Evolutionary conservation across 78 protist genomes (phyloP), one percentile per base, ranked within the genome.

Genomic region (Isochrysis galbana): DNA sequence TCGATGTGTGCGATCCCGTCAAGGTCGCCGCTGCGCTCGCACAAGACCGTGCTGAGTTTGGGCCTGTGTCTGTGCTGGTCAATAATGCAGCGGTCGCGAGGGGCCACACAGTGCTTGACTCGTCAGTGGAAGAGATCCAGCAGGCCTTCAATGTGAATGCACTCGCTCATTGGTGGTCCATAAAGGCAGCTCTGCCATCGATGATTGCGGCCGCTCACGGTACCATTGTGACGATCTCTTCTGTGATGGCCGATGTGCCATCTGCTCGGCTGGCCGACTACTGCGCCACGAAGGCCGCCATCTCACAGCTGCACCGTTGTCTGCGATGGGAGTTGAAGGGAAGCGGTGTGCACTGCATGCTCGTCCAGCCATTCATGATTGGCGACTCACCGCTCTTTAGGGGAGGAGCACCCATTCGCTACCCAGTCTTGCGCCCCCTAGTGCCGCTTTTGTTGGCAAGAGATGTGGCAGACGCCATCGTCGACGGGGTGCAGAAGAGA

Each of bases 211-310:
- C 45, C 78, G 23, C 11, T 34, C 67, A 48, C 39, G 39, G 21
- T 78, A 69, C 77, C 10, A 14, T 87, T 34, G 91, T 87, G 26
- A 87, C 91, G 39, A 2, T 87, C 34, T 2, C 46, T 48, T 55
- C 80, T 21, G 23, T 38, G 11, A 32, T 32, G 47, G 91, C 67
- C 17, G 1, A 29, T 23, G 91, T 55, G 26, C 67, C 67, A 14
- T 32, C 54, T n/a, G 80, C 91, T 17, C 44, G 78, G 34, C 91
- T 87, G 41, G 91, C 47, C 10, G 91, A 87, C 91, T 87, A 87
- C 77, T 87, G 91, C 91, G 91, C 91, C 22, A 1, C 91, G 38
- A 87, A 87, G 78, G 41, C 47, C 21, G 91, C 78, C 38, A 46
- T 69, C 77, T 11, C 77, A 23, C 77, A 69, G 77, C 77, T 69